A percentile compares a stretch with the other conserved stretches of the same genome.
phyloP scores from a whole-genome alignment of 805 yeast genomes.

The Saccharomycopsis javanensis region DNA sequence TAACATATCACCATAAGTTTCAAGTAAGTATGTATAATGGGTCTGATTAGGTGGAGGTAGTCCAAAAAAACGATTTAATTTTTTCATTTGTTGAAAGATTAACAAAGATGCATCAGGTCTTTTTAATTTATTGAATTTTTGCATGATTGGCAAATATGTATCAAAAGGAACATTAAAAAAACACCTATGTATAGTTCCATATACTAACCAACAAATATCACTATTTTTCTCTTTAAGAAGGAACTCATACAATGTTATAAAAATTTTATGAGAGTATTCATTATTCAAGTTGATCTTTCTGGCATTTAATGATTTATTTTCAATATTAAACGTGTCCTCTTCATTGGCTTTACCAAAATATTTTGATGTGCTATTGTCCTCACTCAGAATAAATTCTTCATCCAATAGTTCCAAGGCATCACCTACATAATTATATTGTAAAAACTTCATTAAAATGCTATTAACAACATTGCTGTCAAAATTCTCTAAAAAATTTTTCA shows the following conservation, averaged over 20 bases:
- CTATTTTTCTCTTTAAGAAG: slow-evolving; percentile 30
- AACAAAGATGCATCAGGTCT: slow-evolving; percentile 52
- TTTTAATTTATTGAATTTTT: slow-evolving; percentile 37
- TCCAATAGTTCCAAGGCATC: slow-evolving; percentile 34
- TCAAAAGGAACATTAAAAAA: slow-evolving; percentile 46
- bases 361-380: slow-evolving; percentile 12
- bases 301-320: slow-evolving; percentile 19
- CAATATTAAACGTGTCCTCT: slow-evolving; percentile 20
- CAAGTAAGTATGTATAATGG: slow-evolving; percentile 49
- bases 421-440: slow-evolving; percentile 28
- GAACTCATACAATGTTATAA: slow-evolving; percentile 35
- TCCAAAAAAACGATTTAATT: slow-evolving; percentile 42
- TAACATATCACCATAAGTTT: slow-evolving; percentile 44
- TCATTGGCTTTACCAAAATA: slow-evolving; percentile 21
- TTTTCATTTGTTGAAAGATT: slow-evolving; percentile 50
- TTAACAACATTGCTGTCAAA: slow-evolving; percentile 30
- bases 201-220: slow-evolving; percentile 49
- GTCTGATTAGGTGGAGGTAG: slow-evolving; percentile 38
- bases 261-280: slow-evolving; percentile 27
- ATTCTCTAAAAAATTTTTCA: slow-evolving; percentile 29
- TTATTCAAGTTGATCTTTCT: slow-evolving; percentile 14
- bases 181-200: slow-evolving; percentile 45
- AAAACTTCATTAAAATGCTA: slow-evolving; percentile 29
- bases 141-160: slow-evolving; percentile 45
- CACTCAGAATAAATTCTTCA: slow-evolving; percentile 30